Evolutionary conservation across 352 stramenopile genomes (phyloP), one percentile per base, ranked within the genome.

Genomic region (Pythium dissotocum): DNA sequence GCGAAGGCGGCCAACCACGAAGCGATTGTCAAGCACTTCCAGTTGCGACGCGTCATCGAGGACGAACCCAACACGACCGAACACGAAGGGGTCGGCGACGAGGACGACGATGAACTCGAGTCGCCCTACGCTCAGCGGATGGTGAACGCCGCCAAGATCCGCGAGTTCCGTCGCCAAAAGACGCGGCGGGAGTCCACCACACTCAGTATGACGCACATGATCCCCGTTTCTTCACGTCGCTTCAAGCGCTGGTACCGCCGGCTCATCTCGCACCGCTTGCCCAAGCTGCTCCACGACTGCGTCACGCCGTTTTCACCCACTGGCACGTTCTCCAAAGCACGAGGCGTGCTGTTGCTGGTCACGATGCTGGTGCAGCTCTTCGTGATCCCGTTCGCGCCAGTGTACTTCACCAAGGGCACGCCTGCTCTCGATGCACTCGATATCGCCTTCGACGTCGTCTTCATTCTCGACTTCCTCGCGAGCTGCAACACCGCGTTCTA

Each of bases 101-200:
- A 55, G 7, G 18, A 36, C 9, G 52, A 58, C 14, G 57, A 61
- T 14, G 66, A 63, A 10, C 8, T 6, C 0, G 46, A 28, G 38
- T 61, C 59, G 14, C 59, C 57, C 2, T 63, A 67, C 38, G 55
- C 60, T 3, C 60, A 73, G 56, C 67, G 67, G 4, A 69, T 73
- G 60, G 58, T 74, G n/a, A 66, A 70, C 6, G 67, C 61, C 30
- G 67, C 67, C 16, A 69, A 65, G 28, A 73, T 73, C 32, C 67
- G 61, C 42, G 67, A 73, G 26, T 73, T 73, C 48, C 61, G 67
- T 4, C 58, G 59, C 32, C 44, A 52, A 16, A 61, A 63, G 16
- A 71, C 49, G 38, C 65, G 64, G 18, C 65, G 51, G 12, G 65
- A 66, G 9, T 72, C 66, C 4, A 24, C 2, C 9, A 67, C 64